Conservation (phyloP, 805 yeast genomes). For the Sugiyamaella valdiviana region DNA sequence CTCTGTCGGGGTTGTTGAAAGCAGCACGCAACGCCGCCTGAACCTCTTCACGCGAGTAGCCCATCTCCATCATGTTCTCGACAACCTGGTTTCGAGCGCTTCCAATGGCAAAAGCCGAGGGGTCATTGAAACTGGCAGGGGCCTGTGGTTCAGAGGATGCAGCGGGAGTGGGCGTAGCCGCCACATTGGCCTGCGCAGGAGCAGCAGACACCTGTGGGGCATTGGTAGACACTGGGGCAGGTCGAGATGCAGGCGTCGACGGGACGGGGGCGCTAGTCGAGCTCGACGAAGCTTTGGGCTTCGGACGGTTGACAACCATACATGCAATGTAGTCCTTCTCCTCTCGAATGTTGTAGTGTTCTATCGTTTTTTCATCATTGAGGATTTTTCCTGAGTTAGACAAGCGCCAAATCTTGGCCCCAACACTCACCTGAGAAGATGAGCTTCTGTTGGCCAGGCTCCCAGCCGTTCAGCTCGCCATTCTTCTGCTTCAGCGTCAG, state of each 20-base stretch:
- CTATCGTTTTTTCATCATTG: slow-evolving; percentile 72
- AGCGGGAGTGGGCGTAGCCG: slow-evolving; percentile 17
- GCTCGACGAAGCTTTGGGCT: slow-evolving; percentile 28
- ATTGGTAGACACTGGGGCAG: slow-evolving; percentile 26
- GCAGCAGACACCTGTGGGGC: slow-evolving; percentile 26
- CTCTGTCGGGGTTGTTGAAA: slow-evolving; percentile 94
- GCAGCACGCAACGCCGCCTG: slow-evolving; percentile 92
- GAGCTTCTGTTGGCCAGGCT: slow-evolving; percentile 69
- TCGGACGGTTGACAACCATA: slow-evolving; percentile 56
- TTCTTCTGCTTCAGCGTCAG: slow-evolving; percentile 37
- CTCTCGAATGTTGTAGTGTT: slow-evolving; percentile 67
- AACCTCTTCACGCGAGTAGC: slow-evolving; percentile 81
- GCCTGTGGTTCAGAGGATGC: slow-evolving; percentile 27
- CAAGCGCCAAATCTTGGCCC: too few species aligned
- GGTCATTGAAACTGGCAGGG: slow-evolving; percentile 28
- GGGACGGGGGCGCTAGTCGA: slow-evolving; percentile 17
- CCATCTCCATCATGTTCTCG: slow-evolving; percentile 88
- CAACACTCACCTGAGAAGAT: slow-evolving; percentile 77
- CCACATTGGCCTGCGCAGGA: slow-evolving; percentile 26
- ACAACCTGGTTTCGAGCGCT: slow-evolving; percentile 71
- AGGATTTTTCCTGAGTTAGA: slow-evolving; percentile 58
- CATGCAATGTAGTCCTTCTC: slow-evolving; percentile 82
- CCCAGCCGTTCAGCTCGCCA: slow-evolving; percentile 62
- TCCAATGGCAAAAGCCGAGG: slow-evolving; percentile 56
- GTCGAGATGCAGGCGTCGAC: slow-evolving; percentile 9